phyloP scores from a whole-genome alignment of 2,329 filamentous ascomycete species.

The Botrytis medusae region DNA sequence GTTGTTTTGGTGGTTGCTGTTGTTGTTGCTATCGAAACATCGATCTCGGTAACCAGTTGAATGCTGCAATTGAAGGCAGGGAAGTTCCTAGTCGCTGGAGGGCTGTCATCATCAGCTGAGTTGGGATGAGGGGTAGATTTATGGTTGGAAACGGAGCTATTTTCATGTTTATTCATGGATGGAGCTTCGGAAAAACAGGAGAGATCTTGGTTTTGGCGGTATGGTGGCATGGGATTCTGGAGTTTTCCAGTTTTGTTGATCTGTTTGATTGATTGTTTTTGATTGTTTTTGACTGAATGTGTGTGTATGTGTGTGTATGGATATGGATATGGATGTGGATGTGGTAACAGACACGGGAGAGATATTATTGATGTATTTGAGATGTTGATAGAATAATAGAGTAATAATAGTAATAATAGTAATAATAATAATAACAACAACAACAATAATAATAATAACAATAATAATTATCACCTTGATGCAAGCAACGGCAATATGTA shows the following conservation, averaged over 20 bases:
- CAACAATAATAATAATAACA: too few relatives aligned
- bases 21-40: not conserved
- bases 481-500: not conserved
- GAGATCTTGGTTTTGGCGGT: not conserved
- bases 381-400: too few relatives aligned
- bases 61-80: not conserved
- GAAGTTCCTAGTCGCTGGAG: not conserved
- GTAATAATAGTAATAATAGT: too few relatives aligned
- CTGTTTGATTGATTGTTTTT: not conserved
- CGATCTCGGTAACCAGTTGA: not conserved
- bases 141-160: not conserved
- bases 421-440: too few relatives aligned
- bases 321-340: not conserved
- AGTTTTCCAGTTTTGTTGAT: not conserved
- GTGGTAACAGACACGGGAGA: not conserved
- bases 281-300: too few relatives aligned
- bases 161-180: not conserved
- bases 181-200: not conserved
- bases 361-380: not conserved
- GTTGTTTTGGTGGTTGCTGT: not conserved
- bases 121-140: conserved; percentile 5
- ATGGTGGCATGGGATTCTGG: not conserved
- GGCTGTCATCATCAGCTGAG: conserved; percentile 15
- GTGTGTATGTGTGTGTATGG: not conserved
- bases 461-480: not conserved